Conservation (phyloP, 805 yeast species). For the Vanderwaltozyma yarrowii region DNA sequence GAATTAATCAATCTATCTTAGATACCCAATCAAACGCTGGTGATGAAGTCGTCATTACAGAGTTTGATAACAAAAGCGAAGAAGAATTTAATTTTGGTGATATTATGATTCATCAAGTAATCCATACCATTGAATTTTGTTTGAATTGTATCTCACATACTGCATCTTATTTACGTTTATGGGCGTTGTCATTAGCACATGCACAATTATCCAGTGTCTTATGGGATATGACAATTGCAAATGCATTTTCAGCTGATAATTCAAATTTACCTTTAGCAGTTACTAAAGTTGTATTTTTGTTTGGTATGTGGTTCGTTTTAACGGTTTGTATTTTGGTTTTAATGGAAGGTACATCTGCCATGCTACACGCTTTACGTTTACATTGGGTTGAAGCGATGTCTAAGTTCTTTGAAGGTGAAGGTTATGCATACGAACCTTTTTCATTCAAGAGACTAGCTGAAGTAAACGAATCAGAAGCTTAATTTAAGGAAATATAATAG, state of each 20-base stretch:
- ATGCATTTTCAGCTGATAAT: slow-evolving; percentile 49
- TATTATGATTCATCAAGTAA: slow-evolving; percentile 91
- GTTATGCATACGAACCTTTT: slow-evolving; percentile 83
- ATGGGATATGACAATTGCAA: slow-evolving; percentile 90
- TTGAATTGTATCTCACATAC: slow-evolving; percentile 97
- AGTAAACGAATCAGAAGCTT: no score
- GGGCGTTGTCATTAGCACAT: slow-evolving; percentile 97
- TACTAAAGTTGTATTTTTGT: slow-evolving; percentile 62
- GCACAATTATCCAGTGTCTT: slow-evolving; percentile 90
- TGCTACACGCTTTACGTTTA: slow-evolving; percentile 95
- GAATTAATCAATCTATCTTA: slow-evolving; percentile 22
- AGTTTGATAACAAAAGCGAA: slow-evolving; percentile 32
- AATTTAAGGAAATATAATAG: no score
- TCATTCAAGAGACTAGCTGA: slow-evolving; percentile 34
- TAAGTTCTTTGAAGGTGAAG: slow-evolving; percentile 95
- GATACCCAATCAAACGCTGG: slow-evolving; percentile 19
- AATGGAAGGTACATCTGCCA: slow-evolving; percentile 99
- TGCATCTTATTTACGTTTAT: slow-evolving; percentile 88
- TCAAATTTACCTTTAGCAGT: slow-evolving; percentile 54
- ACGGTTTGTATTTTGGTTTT: slow-evolving; percentile 85
- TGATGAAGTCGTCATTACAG: slow-evolving; percentile 35
- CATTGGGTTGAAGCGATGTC: slow-evolving; percentile 99
- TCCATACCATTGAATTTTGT: slow-evolving; percentile 96
- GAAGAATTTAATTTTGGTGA: slow-evolving; percentile 63
- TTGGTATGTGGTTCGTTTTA: slow-evolving; percentile 89